Conservation (phyloP, 208 protist species). For the Strigomonas oncopelti region DNA sequence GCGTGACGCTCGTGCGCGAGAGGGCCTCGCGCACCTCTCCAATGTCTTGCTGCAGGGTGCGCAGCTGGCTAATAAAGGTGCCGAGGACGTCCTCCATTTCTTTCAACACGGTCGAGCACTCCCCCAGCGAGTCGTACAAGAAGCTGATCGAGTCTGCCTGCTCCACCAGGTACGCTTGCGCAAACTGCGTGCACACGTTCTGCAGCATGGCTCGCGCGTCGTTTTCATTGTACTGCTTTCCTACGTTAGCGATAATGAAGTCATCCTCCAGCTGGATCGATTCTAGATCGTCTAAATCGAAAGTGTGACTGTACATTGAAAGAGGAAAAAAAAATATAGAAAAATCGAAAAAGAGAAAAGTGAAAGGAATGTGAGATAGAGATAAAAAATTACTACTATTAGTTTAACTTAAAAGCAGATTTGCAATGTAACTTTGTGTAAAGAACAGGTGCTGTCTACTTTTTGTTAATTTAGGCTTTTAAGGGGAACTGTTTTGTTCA, state of each 20-base stretch:
- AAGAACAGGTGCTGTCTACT: too few species aligned
- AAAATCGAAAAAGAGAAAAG: not conserved
- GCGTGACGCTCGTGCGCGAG: slow-evolving; percentile 34
- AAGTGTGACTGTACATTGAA: not conserved
- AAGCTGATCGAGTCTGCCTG: slow-evolving; percentile 46
- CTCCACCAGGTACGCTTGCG: slow-evolving; percentile 58
- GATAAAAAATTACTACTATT: too few species aligned
- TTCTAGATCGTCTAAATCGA: slow-evolving; percentile 61
- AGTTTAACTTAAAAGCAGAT: too few species aligned
- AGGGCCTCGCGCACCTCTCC: slow-evolving; percentile 67
- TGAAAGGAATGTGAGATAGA: not conserved
- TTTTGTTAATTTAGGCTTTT: too few species aligned
- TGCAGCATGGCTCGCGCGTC: slow-evolving; percentile 36
- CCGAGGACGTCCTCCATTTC: slow-evolving; percentile 68
- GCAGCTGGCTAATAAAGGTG: slow-evolving; percentile 62
- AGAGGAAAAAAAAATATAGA: not conserved
- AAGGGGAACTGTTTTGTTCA: too few species aligned
- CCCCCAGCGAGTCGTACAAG: slow-evolving; percentile 49
- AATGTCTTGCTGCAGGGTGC: slow-evolving; percentile 65
- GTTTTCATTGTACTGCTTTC: slow-evolving; percentile 30
- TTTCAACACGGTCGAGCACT: slow-evolving; percentile 52
- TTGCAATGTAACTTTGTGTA: too few species aligned
- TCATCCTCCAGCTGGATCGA: slow-evolving; percentile 50
- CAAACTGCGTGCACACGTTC: slow-evolving; percentile 62
- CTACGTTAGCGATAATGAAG: slow-evolving; percentile 46